Percentiles rank a stretch among this genome's conserved stretches.
These are phyloP conservation scores for Lagenidium giganteum DNA, from an alignment of 352 stramenopile species.

Conservation along the genomic window DNA sequence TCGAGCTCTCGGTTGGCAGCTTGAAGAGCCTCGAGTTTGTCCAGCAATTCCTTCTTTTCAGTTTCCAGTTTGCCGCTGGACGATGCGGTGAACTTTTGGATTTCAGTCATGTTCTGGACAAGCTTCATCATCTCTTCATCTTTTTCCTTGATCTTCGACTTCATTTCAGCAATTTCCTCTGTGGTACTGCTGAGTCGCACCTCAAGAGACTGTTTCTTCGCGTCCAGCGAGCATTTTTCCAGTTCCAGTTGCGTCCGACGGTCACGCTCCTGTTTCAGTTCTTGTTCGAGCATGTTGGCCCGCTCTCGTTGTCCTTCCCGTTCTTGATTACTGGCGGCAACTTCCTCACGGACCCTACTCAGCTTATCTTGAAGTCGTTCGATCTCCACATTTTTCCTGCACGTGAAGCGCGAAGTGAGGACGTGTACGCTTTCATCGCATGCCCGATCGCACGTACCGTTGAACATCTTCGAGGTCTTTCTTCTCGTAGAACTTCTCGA, in stretches of 20 bases:
- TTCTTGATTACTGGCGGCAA: slow-evolving; percentile 41
- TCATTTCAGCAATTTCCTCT: slow-evolving; percentile 41
- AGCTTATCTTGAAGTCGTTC: slow-evolving; percentile 47
- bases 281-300: slow-evolving; percentile 30
- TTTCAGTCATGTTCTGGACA: slow-evolving; percentile 65
- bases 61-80: slow-evolving; percentile 56
- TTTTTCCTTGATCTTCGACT: slow-evolving; percentile 59
- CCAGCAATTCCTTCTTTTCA: slow-evolving; percentile 60
- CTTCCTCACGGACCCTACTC: slow-evolving; percentile 39
- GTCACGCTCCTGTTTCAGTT: slow-evolving; percentile 48
- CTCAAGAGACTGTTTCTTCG: slow-evolving; percentile 52
- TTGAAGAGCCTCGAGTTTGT: slow-evolving; percentile 60
- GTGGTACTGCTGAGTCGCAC: slow-evolving; percentile 22
- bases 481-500: slow-evolving; percentile 55
- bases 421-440: not conserved
- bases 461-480: slow-evolving; percentile 52
- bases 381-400: slow-evolving; percentile 43
- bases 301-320: slow-evolving; percentile 41
- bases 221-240: slow-evolving; percentile 58
- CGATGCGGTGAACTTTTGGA: slow-evolving; percentile 66
- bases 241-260: slow-evolving; percentile 44
- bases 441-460: slow-evolving; percentile 10
- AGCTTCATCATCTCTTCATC: slow-evolving; percentile 64
- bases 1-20: slow-evolving; percentile 41
- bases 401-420: too few species aligned